phyloP scores from a whole-genome alignment of 2,329 filamentous ascomycete genomes.

The Xylaria multiplex region DNA sequence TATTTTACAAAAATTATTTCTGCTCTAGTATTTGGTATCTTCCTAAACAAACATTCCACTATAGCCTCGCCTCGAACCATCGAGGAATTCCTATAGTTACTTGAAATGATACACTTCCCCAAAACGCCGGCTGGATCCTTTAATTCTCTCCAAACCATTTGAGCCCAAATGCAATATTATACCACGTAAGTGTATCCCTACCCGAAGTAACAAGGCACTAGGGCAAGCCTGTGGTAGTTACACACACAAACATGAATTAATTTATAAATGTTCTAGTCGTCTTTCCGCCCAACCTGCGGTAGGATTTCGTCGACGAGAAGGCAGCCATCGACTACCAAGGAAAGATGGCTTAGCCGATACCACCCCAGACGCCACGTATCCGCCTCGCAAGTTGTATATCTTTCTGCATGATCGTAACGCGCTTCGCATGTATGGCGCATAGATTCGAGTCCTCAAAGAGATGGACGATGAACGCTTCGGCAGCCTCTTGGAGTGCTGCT shows the following conservation, averaged over 20 bases:
- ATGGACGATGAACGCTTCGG: conserved; percentile 95
- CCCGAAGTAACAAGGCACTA: conserved; percentile 4
- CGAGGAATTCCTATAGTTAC: conserved; percentile 5
- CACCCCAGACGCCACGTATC: conserved; percentile 82
- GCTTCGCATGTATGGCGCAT: conserved; percentile 95
- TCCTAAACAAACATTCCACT: conserved; percentile 22
- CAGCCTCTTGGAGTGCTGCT: conserved; percentile 89
- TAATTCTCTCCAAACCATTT: not conserved
- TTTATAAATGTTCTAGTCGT: conserved; percentile 9
- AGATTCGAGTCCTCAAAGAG: conserved; percentile 97
- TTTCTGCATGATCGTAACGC: conserved; percentile 97
- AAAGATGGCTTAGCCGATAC: conserved; percentile 58
- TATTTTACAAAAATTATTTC: conserved; percentile 15
- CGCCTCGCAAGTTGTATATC: conserved; percentile 92
- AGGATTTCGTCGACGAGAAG: conserved; percentile 5
- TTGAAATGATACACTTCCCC: conserved; percentile 12
- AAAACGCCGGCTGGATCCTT: conserved; percentile 28
- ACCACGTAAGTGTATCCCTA: conserved; percentile 1
- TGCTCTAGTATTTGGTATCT: conserved; percentile 32
- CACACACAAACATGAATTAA: not conserved
- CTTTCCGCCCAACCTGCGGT: not conserved
- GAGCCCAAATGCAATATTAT: conserved; percentile 17
- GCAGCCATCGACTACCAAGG: not conserved
- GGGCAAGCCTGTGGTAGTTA: not conserved
- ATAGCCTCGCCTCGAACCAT: conserved; percentile 5